Conservation (phyloP, 306 rosid genomes). For the Pterocarpus macrocarpus region DNA sequence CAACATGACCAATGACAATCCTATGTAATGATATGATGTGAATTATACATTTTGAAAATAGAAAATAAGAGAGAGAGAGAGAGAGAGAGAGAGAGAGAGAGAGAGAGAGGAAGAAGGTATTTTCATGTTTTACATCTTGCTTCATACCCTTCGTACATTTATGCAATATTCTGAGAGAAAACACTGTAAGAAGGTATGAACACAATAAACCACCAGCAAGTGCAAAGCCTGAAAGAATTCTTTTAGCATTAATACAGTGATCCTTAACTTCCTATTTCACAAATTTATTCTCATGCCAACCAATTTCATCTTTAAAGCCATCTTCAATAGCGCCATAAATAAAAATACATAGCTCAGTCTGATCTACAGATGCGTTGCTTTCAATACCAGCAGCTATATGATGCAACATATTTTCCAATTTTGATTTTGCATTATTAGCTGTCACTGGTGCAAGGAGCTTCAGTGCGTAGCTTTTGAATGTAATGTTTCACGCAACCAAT, state of each 20-base stretch:
- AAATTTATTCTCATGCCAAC: conserved; percentile 56
- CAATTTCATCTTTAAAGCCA: conserved; percentile 70
- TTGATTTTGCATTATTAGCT: conserved; percentile 69
- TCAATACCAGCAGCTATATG: conserved; percentile 87
- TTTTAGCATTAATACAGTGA: conserved; percentile 50
- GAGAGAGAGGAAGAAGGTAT: conserved; percentile 44
- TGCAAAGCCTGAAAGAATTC: conserved; percentile 50
- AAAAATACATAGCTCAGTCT: conserved; percentile 77
- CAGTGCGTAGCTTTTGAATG: conserved; percentile 76
- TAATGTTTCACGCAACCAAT: conserved; percentile 76
- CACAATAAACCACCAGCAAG: conserved; percentile 63
- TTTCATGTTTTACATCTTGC: conserved; percentile 55
- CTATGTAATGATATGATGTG: too few relatives aligned
- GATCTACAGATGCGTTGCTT: conserved; percentile 80
- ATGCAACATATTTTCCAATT: conserved; percentile 81
- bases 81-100: too few relatives aligned
- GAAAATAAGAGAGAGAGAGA: too few relatives aligned
- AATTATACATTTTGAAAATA: too few relatives aligned
- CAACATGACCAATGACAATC: too few relatives aligned
- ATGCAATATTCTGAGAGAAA: conserved; percentile 81
- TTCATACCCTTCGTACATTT: conserved; percentile 71
- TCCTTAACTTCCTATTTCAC: conserved; percentile 44
- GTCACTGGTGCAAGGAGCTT: conserved; percentile 79
- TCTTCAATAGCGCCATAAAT: conserved; percentile 75
- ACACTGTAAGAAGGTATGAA: conserved; percentile 82